phyloP scores from a whole-genome alignment of 2,329 filamentous ascomycete genomes.

The Emericellopsis cladophorae region DNA sequence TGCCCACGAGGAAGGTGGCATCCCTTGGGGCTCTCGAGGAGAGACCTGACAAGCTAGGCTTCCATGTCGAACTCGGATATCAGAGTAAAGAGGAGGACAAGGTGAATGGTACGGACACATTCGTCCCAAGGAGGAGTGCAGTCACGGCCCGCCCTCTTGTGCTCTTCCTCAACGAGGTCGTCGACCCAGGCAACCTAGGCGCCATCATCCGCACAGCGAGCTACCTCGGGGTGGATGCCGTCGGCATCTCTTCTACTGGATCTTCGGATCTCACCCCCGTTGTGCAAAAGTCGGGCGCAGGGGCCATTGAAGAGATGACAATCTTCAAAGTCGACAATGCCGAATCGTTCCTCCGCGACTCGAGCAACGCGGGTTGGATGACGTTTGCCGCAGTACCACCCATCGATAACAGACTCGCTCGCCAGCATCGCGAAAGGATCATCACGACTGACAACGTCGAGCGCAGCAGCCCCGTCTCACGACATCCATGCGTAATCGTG shows the following conservation, averaged over 20 bases:
- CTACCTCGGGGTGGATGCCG: slow-evolving; percentile 79
- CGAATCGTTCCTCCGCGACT: slow-evolving; percentile 55
- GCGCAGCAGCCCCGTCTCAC: slow-evolving; percentile 35
- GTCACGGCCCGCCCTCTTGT: slow-evolving; percentile 50
- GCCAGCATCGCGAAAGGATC: slow-evolving; percentile 25
- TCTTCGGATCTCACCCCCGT: slow-evolving; percentile 65
- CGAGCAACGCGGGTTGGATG: slow-evolving; percentile 62
- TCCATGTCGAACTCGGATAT: slow-evolving; percentile 45
- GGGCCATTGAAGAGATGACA: slow-evolving; percentile 69
- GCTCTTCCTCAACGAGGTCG: slow-evolving; percentile 60
- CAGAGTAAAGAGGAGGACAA: slow-evolving; percentile 63
- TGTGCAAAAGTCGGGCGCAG: slow-evolving; percentile 76
- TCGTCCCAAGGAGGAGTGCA: slow-evolving; percentile 22
- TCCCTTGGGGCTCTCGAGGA: slow-evolving; percentile 38
- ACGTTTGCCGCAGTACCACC: slow-evolving; percentile 63
- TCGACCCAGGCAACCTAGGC: slow-evolving; percentile 84
- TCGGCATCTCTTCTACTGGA: slow-evolving; percentile 62
- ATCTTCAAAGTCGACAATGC: slow-evolving; percentile 60
- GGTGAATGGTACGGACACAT: slow-evolving; percentile 56
- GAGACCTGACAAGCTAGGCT: slow-evolving; percentile 31
- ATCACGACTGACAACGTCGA: slow-evolving; percentile 37
- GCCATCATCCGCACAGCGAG: slow-evolving; percentile 79
- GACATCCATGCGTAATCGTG: slow-evolving; percentile 63
- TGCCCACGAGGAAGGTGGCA: slow-evolving; percentile 59
- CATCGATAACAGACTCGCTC: slow-evolving; percentile 18